Evolutionary conservation across 2,329 filamentous ascomycete genomes (phyloP).

Genomic region (Albifimbria verrucaria): DNA sequence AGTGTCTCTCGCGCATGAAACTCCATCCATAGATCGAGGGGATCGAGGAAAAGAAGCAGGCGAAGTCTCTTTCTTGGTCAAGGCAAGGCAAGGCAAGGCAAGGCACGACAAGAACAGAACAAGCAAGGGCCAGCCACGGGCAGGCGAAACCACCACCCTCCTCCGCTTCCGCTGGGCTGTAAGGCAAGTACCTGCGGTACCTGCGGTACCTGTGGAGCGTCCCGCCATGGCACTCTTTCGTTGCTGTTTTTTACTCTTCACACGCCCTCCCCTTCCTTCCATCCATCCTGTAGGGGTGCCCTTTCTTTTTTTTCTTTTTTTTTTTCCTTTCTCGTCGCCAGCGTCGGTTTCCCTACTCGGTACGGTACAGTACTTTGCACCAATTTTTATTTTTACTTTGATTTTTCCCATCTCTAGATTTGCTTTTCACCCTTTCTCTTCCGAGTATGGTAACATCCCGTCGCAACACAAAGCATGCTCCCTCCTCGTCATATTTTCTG

Average conservation of each 20-base stretch:
- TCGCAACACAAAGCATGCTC: no score
- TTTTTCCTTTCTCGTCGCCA: background rate
- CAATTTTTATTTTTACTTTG: background rate
- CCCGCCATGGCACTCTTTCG: no score
- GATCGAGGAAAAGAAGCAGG: constrained; percentile 25
- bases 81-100: constrained; percentile 6
- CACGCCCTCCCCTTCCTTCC: background rate
- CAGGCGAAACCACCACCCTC: no score
- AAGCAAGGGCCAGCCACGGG: background rate
- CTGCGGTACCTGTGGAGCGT: background rate
- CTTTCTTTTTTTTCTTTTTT: background rate
- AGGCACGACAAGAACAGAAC: background rate
- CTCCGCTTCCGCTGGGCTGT: no score
- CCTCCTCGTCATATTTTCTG: no score
- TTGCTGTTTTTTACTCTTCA: background rate
- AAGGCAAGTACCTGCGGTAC: background rate
- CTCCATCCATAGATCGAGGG: constrained; percentile 31
- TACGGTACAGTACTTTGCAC: background rate
- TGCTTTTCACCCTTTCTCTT: no score
- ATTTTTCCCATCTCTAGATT: no score
- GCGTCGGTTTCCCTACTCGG: background rate
- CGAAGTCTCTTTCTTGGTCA: constrained; percentile 8
- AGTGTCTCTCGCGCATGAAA: constrained; percentile 25
- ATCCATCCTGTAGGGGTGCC: background rate
- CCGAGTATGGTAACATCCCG: no score